Percentiles rank a stretch among this genome's conserved stretches.
Conservation (phyloP, 2,329 filamentous ascomycete genomes). For the Fusarium sp. region DNA sequence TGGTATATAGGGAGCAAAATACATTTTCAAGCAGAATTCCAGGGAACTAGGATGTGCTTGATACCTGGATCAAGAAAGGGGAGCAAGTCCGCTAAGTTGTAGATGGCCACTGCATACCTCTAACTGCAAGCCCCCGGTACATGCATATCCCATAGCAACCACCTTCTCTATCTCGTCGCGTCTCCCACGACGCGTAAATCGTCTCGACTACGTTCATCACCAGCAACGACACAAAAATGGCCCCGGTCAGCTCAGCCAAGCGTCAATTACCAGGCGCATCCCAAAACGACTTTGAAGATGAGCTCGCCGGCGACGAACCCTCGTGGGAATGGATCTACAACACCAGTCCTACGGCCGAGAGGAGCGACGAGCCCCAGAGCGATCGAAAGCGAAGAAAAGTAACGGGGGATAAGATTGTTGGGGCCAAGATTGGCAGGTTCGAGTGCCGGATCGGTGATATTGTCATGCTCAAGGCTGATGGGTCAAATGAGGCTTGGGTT, state of each 20-base stretch:
- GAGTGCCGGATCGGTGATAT: slow-evolving; percentile 85
- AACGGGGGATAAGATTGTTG: slow-evolving; percentile 71
- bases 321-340: slow-evolving; percentile 86
- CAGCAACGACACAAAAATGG: slow-evolving; percentile 40
- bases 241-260: slow-evolving; percentile 36
- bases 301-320: slow-evolving; percentile 78
- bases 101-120: not conserved
- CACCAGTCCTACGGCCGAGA: slow-evolving; percentile 47
- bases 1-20: not conserved
- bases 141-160: slow-evolving; percentile 41
- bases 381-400: slow-evolving; percentile 54
- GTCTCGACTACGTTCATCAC: slow-evolving; percentile 8
- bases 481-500: slow-evolving; percentile 89
- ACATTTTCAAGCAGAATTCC: not conserved
- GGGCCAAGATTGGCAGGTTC: slow-evolving; percentile 85
- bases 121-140: slow-evolving; percentile 32
- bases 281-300: slow-evolving; percentile 84
- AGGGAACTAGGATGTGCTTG: not conserved
- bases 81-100: not conserved
- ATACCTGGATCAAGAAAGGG: not conserved
- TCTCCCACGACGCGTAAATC: slow-evolving; percentile 48
- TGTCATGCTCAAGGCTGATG: slow-evolving; percentile 89
- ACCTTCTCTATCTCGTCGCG: slow-evolving; percentile 40
- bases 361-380: slow-evolving; percentile 43
- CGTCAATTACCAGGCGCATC: slow-evolving; percentile 21